A percentile compares a stretch with the other conserved stretches of the same genome.
Conservation (phyloP, 768 basidiomycete species). For the Boletus vinaceobasis region DNA sequence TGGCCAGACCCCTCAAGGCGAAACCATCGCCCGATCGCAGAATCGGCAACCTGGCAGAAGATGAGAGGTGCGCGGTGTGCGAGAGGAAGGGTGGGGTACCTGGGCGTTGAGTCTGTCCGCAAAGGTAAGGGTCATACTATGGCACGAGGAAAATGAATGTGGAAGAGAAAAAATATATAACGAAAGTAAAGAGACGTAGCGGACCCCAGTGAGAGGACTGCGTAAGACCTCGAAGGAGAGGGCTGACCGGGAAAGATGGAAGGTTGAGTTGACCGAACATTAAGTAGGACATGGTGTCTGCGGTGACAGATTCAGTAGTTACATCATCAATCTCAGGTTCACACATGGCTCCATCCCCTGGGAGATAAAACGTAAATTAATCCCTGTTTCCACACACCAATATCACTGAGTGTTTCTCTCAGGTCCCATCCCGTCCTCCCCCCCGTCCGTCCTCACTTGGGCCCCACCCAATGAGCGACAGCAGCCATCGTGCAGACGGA, state of each 20-base stretch:
- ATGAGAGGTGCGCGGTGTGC: background rate
- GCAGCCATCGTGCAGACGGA: background rate
- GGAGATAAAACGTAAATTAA: constrained; percentile 25
- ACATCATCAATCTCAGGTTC: constrained; percentile 18
- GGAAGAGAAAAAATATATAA: constrained; percentile 18
- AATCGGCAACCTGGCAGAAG: constrained; percentile 36
- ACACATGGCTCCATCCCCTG: constrained; percentile 13
- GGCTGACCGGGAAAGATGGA: background rate
- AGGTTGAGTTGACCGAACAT: background rate
- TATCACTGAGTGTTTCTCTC: no score
- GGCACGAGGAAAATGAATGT: constrained; percentile 20
- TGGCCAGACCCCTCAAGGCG: constrained; percentile 69
- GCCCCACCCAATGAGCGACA: background rate
- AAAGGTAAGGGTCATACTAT: constrained; percentile 36
- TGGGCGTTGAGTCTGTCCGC: constrained; percentile 42
- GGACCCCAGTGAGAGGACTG: background rate
- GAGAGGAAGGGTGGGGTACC: constrained; percentile 17
- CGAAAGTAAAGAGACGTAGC: constrained; percentile 6
- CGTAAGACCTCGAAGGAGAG: constrained; percentile 7
- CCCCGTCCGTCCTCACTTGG: background rate
- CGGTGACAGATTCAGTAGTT: constrained; percentile 7
- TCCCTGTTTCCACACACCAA: constrained; percentile 9
- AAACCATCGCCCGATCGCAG: constrained; percentile 61
- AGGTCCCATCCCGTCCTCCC: background rate
- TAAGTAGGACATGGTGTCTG: constrained; percentile 10